A percentile compares a stretch with the other conserved stretches of the same genome.
These are phyloP conservation scores for Xanthoceras sorbifolium DNA, from an alignment of 345 rosid species.

Conservation along the genomic window DNA sequence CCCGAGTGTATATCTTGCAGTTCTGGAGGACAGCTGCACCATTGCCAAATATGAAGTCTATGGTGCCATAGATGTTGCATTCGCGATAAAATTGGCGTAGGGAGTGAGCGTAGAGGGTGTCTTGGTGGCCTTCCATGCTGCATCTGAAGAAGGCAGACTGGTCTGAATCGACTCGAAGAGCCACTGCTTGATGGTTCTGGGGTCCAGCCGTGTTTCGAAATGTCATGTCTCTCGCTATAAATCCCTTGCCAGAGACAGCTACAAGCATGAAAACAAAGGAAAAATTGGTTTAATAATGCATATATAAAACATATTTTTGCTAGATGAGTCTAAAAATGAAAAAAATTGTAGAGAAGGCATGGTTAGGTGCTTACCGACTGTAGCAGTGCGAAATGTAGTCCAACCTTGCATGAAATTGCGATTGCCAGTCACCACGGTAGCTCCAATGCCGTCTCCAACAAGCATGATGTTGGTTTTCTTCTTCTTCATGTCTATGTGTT, in stretches of 20 bases:
- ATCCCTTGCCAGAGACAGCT: slow-evolving; percentile 93
- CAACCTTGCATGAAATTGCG: slow-evolving; percentile 87
- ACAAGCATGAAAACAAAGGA: neutral
- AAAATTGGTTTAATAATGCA: neutral
- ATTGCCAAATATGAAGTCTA: slow-evolving; percentile 92
- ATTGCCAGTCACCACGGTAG: slow-evolving; percentile 62
- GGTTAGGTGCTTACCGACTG: slow-evolving; percentile 57
- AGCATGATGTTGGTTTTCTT: slow-evolving; percentile 71
- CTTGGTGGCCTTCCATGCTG: slow-evolving; percentile 82
- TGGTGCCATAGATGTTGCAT: slow-evolving; percentile 74
- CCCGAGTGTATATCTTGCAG: slow-evolving; percentile 64
- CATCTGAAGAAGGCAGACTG: slow-evolving; percentile 78
- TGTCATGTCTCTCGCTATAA: slow-evolving; percentile 83
- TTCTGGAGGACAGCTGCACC: slow-evolving; percentile 79
- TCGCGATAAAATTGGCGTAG: slow-evolving; percentile 86
- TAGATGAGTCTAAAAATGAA: neutral
- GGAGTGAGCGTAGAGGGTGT: slow-evolving; percentile 83
- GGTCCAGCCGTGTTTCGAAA: slow-evolving; percentile 84
- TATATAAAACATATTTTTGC: neutral
- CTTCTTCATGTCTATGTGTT: slow-evolving; percentile 77
- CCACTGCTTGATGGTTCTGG: slow-evolving; percentile 74
- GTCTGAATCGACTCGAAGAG: slow-evolving; percentile 77
- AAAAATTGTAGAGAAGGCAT: neutral
- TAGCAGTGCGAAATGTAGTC: slow-evolving; percentile 95
- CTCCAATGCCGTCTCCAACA: slow-evolving; percentile 78